Evolutionary conservation across 2,329 filamentous ascomycete genomes (phyloP), one percentile per base, ranked within the genome.

Genomic region (Microdochium nivale): DNA sequence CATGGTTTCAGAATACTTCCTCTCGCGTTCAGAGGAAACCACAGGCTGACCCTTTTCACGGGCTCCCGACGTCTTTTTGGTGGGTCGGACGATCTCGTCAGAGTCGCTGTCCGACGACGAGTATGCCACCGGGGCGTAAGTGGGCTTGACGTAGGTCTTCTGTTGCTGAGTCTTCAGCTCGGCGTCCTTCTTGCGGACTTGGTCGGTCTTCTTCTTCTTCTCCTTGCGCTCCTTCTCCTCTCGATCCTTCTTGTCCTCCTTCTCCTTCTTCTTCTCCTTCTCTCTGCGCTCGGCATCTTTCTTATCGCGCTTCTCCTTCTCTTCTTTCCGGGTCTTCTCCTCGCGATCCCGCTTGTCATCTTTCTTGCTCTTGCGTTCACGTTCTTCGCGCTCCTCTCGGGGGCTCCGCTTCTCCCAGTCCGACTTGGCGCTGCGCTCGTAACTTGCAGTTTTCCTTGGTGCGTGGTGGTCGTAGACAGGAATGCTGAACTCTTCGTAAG

Each of bases 371-470:
- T 44, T 44, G 21, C 40, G 40, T 23, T 44, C 40, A 19, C 23
- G 23, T 19, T 44, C 40, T 7, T 44, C 40, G 5, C 40, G 40
- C 40, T 44, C 40, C 3, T 44, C 40, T 23, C 40, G 21, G 16
- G 40, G 19, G 32, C 2, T 55, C 55, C 25, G 59, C 62, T 32
- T 50, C 44, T 55, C 47, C 16, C 46, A 43, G 5, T 65, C 48
- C 3, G 37, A 35, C 14, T 49, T 32, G 37, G 52, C 50, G 0
- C 40, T 25, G 35, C 51, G 50, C 43, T 67, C 67, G 51, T 78
- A 78, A 51, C 73, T 76, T 2, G 73, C 61, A 4, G 76, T 65
- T 19, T 77, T 76, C 48, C 75, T 71, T 5, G 74, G 66, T 11
- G 67, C 60, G 16, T 64, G 65, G 14, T 62, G 59, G 7, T 73